phyloP scores from a whole-genome alignment of 169 alveolate genomes.

The Eimeria falciformis region DNA sequence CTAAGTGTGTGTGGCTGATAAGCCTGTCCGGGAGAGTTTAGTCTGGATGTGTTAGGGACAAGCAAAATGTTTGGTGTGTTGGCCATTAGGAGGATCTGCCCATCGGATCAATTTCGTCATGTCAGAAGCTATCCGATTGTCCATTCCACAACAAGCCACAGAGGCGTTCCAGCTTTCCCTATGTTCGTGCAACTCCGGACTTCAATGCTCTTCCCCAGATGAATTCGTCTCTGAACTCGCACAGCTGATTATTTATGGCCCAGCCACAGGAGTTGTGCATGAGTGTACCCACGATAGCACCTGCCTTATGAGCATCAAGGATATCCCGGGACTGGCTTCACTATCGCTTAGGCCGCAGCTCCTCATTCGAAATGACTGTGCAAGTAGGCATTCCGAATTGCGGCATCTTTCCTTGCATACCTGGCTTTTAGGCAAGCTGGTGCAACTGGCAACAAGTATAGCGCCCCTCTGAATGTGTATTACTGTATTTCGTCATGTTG shows the following conservation, averaged over 20 bases:
- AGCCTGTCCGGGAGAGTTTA: too few species aligned
- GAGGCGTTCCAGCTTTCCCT: slow-evolving; percentile 21
- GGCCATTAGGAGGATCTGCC: not conserved
- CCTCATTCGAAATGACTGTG: slow-evolving; percentile 33
- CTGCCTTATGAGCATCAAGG: slow-evolving; percentile 42
- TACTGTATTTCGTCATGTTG: not conserved
- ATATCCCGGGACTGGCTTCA: not conserved
- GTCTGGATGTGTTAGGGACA: not conserved
- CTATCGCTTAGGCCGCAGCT: slow-evolving; percentile 13
- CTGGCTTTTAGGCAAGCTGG: not conserved
- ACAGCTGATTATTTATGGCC: slow-evolving; percentile 2
- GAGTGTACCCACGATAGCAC: slow-evolving; percentile 57
- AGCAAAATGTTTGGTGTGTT: not conserved
- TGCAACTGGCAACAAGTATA: too few species aligned
- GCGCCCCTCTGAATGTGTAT: not conserved
- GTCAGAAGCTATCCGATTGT: not conserved
- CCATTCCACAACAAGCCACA: not conserved
- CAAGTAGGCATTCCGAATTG: not conserved
- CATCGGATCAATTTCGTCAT: slow-evolving; percentile 13
- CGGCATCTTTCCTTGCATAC: not conserved
- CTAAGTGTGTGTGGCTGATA: not conserved
- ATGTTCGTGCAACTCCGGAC: slow-evolving; percentile 66
- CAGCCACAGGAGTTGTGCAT: slow-evolving; percentile 40
- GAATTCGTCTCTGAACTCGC: slow-evolving; percentile 31
- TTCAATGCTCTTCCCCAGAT: not conserved